phyloP scores from a whole-genome alignment of 164 flowering plant species.

The Umbilicus rupestris region DNA sequence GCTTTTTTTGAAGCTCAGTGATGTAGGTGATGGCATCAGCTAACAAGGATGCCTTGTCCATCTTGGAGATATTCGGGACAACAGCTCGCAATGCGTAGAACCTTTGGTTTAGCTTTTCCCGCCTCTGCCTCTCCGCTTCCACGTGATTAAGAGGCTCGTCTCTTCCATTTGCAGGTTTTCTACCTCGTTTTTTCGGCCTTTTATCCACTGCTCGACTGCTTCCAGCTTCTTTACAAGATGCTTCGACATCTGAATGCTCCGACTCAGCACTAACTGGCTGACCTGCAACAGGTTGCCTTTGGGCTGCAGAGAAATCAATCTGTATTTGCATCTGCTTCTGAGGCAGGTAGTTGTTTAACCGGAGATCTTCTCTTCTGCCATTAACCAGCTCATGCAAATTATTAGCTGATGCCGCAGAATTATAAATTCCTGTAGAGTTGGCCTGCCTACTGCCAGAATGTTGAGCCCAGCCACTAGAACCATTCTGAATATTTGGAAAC shows the following conservation, averaged over 20 bases:
- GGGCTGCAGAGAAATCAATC: conserved; percentile 66
- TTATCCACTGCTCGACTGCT: conserved; percentile 37
- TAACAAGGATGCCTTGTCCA: conserved; percentile 41
- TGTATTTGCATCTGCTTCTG: conserved; percentile 50
- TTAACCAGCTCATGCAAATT: conserved; percentile 26
- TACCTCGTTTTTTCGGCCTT: conserved; percentile 74
- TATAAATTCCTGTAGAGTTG: conserved; percentile 28
- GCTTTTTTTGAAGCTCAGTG: conserved; percentile 20
- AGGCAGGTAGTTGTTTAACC: conserved; percentile 23
- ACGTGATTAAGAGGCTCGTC: conserved; percentile 22
- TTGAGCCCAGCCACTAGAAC: conserved; percentile 27
- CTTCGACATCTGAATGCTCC: conserved; percentile 73
- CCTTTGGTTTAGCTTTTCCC: conserved; percentile 28
- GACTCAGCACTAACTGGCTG: conserved; percentile 36
- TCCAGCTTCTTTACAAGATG: conserved; percentile 49
- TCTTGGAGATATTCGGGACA: conserved; percentile 35
- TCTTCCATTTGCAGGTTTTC: conserved; percentile 30
- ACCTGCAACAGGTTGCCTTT: conserved; percentile 21
- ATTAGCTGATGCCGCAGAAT: conserved; percentile 19
- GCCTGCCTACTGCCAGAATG: conserved; percentile 11
- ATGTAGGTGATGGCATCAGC: conserved; percentile 24
- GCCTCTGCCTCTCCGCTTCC: conserved; percentile 35
- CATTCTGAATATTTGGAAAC: conserved; percentile 21
- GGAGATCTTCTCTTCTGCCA: conserved; percentile 40
- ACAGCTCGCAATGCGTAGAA: conserved; percentile 35